Conservation (phyloP, 352 stramenopile species). For the Globisporangium sylvaticum region DNA sequence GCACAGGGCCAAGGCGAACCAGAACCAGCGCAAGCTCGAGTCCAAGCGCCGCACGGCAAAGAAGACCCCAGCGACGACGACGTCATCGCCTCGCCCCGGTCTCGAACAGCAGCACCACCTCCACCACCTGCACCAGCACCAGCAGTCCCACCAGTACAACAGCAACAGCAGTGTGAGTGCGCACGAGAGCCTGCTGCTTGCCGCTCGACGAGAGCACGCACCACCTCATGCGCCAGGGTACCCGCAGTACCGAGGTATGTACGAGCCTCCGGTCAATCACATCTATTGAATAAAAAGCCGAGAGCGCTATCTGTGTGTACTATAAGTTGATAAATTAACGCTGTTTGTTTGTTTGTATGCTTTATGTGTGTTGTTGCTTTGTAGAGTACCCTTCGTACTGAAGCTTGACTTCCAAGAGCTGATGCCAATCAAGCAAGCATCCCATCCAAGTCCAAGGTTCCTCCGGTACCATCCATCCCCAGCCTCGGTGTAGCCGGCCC, state of each 20-base stretch:
- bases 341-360: not conserved
- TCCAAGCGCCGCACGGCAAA: slow-evolving; percentile 74
- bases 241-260: slow-evolving; percentile 2
- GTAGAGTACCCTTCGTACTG: slow-evolving; percentile 6
- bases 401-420: not conserved
- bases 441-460: not conserved
- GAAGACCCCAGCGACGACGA: slow-evolving; percentile 8
- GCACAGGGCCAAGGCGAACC: slow-evolving; percentile 67
- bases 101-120: not conserved
- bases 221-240: not conserved
- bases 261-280: not conserved
- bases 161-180: not conserved
- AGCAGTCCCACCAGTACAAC: not conserved
- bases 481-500: not conserved
- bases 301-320: not conserved
- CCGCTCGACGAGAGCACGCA: not conserved
- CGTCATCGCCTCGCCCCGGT: not conserved
- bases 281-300: not conserved
- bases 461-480: too few relatives aligned
- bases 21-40: slow-evolving; percentile 82
- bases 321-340: not conserved
- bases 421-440: not conserved
- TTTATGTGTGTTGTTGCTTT: not conserved
- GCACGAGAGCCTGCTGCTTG: not conserved
- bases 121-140: not conserved